These are phyloP conservation scores for Phialocephala subalpina DNA, from an alignment of 2,329 filamentous ascomycete species.

Conservation along the genomic window DNA sequence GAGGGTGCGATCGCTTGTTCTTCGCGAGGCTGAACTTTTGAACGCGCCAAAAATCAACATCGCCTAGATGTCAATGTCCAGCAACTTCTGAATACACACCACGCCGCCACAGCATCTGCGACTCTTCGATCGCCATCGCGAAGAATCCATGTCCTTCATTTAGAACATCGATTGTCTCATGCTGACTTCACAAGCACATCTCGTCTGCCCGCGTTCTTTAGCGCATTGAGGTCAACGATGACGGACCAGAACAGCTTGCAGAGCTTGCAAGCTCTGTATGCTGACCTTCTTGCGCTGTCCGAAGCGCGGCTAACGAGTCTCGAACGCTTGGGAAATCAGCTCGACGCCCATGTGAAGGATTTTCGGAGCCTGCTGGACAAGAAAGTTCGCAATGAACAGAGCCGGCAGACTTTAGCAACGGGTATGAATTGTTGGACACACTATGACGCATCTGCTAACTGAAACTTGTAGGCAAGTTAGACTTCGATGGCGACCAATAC, in stretches of 20 bases:
- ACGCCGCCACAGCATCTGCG: neutral
- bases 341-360: slow-evolving; percentile 72
- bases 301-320: slow-evolving; percentile 75
- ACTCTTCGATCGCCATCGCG: neutral
- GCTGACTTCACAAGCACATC: slow-evolving; percentile 21
- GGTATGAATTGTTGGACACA: slow-evolving; percentile 56
- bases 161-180: slow-evolving; percentile 26
- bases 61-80: slow-evolving; percentile 11
- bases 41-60: slow-evolving; percentile 6
- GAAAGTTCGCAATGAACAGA: slow-evolving; percentile 75
- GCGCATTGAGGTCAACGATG: slow-evolving; percentile 58
- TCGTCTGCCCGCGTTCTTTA: slow-evolving; percentile 28
- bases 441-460: slow-evolving; percentile 29
- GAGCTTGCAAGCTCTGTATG: slow-evolving; percentile 83
- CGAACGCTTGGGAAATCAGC: slow-evolving; percentile 70
- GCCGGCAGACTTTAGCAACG: slow-evolving; percentile 73
- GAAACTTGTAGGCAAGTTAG: slow-evolving; percentile 71
- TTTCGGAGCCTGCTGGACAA: slow-evolving; percentile 80
- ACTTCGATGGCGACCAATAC: slow-evolving; percentile 76
- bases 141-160: slow-evolving; percentile 15
- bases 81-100: slow-evolving; percentile 5
- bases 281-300: slow-evolving; percentile 80
- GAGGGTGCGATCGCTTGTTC: neutral
- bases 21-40: neutral
- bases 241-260: slow-evolving; percentile 77